These are phyloP conservation scores for Termitomyces sp. DNA, from an alignment of 768 basidiomycete species.

Conservation along the genomic window DNA sequence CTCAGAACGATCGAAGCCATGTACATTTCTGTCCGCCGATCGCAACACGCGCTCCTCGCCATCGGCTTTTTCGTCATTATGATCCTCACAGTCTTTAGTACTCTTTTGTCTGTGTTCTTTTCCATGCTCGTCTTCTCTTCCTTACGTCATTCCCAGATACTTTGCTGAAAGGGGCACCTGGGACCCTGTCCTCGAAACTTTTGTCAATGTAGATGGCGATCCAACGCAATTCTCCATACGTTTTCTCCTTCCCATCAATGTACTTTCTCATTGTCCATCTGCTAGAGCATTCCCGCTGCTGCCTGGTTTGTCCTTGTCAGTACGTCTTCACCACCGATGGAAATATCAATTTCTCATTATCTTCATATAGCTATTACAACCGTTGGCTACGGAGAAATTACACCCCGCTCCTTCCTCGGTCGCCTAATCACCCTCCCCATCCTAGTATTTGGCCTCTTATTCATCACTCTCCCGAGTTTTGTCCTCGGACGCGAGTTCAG, in stretches of 20 bases:
- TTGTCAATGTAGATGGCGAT: conserved; percentile 82
- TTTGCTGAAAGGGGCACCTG: conserved; percentile 89
- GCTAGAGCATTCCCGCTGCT: conserved; percentile 33
- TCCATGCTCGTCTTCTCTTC: neutral
- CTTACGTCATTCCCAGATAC: conserved; percentile 40
- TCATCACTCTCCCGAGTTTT: conserved; percentile 89
- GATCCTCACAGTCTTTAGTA: conserved; percentile 84
- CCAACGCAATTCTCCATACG: conserved; percentile 72
- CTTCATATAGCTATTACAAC: neutral
- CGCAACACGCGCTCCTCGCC: conserved; percentile 81
- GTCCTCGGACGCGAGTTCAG: conserved; percentile 92
- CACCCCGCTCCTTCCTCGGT: conserved; percentile 83
- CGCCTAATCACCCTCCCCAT: conserved; percentile 82
- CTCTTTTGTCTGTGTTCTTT: conserved; percentile 52
- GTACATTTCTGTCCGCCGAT: conserved; percentile 82
- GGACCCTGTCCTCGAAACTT: conserved; percentile 75
- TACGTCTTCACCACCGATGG: conserved; percentile 31
- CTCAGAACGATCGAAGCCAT: conserved; percentile 84
- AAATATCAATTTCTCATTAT: neutral
- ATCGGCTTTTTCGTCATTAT: conserved; percentile 86
- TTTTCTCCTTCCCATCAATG: neutral
- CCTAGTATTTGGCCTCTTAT: conserved; percentile 78
- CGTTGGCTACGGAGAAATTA: conserved; percentile 87
- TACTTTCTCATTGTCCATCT: neutral
- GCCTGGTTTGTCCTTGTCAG: conserved; percentile 80